Conservation (phyloP, 164 flowering plant genomes). For the Sextonia rubra region DNA sequence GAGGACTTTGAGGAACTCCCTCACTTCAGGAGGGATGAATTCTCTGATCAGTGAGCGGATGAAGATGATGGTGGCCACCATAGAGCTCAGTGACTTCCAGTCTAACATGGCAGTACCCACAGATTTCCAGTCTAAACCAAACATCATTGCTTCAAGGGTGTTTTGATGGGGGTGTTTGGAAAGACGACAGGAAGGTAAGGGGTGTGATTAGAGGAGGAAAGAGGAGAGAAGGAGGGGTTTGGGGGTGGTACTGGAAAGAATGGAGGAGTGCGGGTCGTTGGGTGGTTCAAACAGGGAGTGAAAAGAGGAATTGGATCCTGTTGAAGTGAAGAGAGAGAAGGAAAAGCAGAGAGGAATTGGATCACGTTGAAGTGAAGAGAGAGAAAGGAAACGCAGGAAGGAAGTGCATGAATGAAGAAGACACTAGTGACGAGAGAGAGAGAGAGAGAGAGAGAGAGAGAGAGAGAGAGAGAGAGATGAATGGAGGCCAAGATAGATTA, state of each 20-base stretch:
- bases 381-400: not conserved
- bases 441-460: not conserved
- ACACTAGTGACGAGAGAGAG: too few species aligned
- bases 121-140: too few species aligned
- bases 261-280: not conserved
- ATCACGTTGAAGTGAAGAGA: too few species aligned
- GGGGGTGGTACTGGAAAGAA: not conserved
- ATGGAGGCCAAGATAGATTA: too few species aligned
- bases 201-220: not conserved
- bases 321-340: too few species aligned
- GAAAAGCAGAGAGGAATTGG: too few species aligned
- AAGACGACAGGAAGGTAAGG: not conserved
- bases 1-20: slow-evolving; percentile 12
- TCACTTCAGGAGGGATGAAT: slow-evolving; percentile 27
- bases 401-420: not conserved
- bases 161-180: not conserved
- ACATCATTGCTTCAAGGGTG: not conserved
- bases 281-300: not conserved
- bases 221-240: not conserved
- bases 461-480: not conserved
- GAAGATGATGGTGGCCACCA: slow-evolving; percentile 26
- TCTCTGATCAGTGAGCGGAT: slow-evolving; percentile 18
- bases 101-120: slow-evolving; percentile 3
- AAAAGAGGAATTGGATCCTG: too few species aligned
- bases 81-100: slow-evolving; percentile 30